These are phyloP conservation scores for Parsonsia alboflavescens DNA, from an alignment of 257 asterid species.

Conservation along the genomic window DNA sequence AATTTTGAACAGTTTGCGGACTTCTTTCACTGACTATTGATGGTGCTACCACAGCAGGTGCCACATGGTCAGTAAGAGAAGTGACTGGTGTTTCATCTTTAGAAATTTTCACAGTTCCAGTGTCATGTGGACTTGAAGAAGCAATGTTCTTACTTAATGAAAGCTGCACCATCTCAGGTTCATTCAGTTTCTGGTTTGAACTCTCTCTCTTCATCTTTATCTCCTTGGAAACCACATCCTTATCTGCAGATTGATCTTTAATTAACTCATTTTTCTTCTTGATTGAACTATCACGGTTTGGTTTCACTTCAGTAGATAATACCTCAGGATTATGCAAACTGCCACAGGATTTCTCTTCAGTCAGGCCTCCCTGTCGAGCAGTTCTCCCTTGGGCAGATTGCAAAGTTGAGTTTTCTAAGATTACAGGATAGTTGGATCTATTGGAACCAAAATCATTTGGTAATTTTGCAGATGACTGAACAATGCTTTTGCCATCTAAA, in stretches of 20 bases:
- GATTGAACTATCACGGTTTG: constrained; percentile 30
- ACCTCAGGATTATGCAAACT: constrained; percentile 32
- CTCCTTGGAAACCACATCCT: constrained; percentile 38
- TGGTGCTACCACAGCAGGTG: constrained; percentile 29
- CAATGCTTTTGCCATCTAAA: constrained; percentile 28
- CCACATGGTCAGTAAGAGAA: constrained; percentile 28
- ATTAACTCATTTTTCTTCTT: constrained; percentile 40
- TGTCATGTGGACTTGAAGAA: constrained; percentile 32
- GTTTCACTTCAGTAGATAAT: constrained; percentile 31
- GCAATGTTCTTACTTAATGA: constrained; percentile 38
- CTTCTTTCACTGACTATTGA: constrained; percentile 30
- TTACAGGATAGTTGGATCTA: constrained; percentile 35
- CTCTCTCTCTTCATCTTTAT: constrained; percentile 44
- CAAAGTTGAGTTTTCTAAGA: constrained; percentile 34
- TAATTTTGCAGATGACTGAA: constrained; percentile 11
- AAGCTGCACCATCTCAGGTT: constrained; percentile 32
- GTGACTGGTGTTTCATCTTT: constrained; percentile 38
- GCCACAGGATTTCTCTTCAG: constrained; percentile 33
- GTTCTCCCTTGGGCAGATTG: constrained; percentile 31
- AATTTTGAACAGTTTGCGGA: constrained; percentile 33
- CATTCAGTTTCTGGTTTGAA: constrained; percentile 40
- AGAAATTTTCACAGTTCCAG: constrained; percentile 23
- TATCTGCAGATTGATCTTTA: constrained; percentile 38
- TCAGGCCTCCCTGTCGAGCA: constrained; percentile 33
- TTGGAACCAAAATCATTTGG: constrained; percentile 32